These are phyloP conservation scores for Raphanus raphanistrum DNA, from an alignment of 345 rosid genomes.

Conservation along the genomic window DNA sequence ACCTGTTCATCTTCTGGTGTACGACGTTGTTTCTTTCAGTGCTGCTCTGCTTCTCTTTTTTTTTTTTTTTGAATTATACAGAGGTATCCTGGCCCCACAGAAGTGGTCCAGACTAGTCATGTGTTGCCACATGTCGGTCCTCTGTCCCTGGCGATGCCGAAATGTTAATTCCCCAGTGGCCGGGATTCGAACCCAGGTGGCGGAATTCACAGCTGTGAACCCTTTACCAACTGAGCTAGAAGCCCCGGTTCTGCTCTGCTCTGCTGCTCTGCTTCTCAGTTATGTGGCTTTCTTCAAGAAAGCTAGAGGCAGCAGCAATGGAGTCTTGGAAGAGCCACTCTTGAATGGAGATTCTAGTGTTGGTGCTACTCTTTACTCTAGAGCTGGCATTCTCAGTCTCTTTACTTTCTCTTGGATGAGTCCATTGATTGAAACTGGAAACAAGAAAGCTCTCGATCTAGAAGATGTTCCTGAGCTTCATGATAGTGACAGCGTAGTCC, in stretches of 20 bases:
- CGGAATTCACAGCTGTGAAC: too few species aligned
- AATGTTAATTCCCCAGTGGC: too few species aligned
- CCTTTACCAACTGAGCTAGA: too few species aligned
- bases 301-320: slow-evolving; percentile 32
- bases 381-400: slow-evolving; percentile 47
- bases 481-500: slow-evolving; percentile 46
- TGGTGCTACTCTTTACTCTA: slow-evolving; percentile 49
- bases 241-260: too few species aligned
- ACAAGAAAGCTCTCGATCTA: slow-evolving; percentile 55
- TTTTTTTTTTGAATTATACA: too few species aligned
- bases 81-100: too few species aligned
- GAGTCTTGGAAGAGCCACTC: slow-evolving; percentile 50
- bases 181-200: too few species aligned
- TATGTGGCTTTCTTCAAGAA: slow-evolving; percentile 48
- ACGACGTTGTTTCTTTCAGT: slow-evolving; percentile 42
- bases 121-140: too few species aligned
- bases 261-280: slow-evolving; percentile 48
- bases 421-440: slow-evolving; percentile 57
- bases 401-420: slow-evolving; percentile 68
- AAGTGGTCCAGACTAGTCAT: too few species aligned
- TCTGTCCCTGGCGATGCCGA: too few species aligned
- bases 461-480: slow-evolving; percentile 73
- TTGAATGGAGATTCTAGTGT: slow-evolving; percentile 37
- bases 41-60: slow-evolving; percentile 49
- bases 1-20: slow-evolving; percentile 40